These are phyloP conservation scores for Sugiyamaella sp. DNA, from an alignment of 1,139 yeast species.

Conservation along the genomic window DNA sequence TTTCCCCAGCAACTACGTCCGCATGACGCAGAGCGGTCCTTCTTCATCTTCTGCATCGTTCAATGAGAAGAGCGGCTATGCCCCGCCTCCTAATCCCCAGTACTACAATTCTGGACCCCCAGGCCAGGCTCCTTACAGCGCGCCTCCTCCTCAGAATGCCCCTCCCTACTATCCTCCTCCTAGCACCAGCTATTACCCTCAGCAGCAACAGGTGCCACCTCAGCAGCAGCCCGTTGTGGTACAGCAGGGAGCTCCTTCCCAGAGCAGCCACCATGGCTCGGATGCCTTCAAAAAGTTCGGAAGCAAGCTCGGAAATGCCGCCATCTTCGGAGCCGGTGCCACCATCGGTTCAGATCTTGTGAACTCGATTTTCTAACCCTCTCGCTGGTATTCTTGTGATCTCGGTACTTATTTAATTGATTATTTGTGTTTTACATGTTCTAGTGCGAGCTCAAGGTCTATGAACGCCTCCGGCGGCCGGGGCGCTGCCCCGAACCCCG, in stretches of 20 bases:
- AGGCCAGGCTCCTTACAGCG: constrained; percentile 4
- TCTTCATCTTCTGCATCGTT: constrained; percentile 6
- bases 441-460: no score
- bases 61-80: constrained; percentile 27
- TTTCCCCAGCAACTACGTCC: constrained; percentile 79
- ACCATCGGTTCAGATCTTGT: constrained; percentile 88
- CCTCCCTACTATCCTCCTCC: constrained; percentile 57
- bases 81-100: constrained; percentile 33
- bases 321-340: constrained; percentile 97
- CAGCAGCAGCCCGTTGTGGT: constrained; percentile 31
- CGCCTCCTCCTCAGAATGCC: constrained; percentile 44
- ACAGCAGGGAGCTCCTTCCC: constrained; percentile 37
- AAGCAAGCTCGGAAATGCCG: constrained; percentile 85
- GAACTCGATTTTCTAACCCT: constrained; percentile 69
- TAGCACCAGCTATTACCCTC: constrained; percentile 33
- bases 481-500: no score
- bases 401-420: no score
- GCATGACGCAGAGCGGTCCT: constrained; percentile 9
- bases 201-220: constrained; percentile 38
- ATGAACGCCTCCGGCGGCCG: no score
- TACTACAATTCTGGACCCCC: constrained; percentile 27
- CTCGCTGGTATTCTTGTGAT: constrained; percentile 1
- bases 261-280: constrained; percentile 35
- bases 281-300: constrained; percentile 69
- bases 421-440: no score